Evolutionary conservation across 768 basidiomycete genomes (phyloP), one percentile per base, ranked within the genome.

Genomic region (Leccinum uliginosum): DNA sequence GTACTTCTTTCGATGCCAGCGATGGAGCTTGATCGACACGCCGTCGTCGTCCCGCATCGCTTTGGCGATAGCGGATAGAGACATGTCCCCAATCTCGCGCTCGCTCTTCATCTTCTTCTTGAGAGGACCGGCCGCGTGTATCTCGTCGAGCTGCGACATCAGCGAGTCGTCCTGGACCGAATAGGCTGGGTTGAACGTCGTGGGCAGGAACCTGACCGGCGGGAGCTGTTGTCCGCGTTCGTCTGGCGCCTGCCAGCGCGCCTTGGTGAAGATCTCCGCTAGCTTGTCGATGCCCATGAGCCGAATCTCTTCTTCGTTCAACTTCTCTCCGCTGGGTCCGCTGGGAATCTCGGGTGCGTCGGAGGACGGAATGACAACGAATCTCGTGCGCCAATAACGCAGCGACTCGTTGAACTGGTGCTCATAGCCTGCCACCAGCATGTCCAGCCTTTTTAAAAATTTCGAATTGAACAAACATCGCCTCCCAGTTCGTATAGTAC

Each of bases 341-440:
- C 76, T 73, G 45, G 74, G 79, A 2, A 78, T 67, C 32, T 77
- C 73, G 4, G 82, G 92, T 57, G 84, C 79, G 35, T 91, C 88
- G 14, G 82, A 77, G 0, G 92, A 87, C 0, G 96, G 96, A 27
- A 99, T 89, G 19, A 99, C 85, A 24, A 98, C 80, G 69, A 97
- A 97, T 21, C 95, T 80, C 0, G 94, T 98, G 12, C 95, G 82
- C 92, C 96, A 97, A 65, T 96, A 96, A 47, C 91, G 84, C 30
- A 95, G 76, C 2, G 89, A 86, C 58, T 93, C 90, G 64, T 83
- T 84, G 68, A 90, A 86, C 51, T 87, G 79, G 58, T 85, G 83
- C 65, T 93, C 88, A 63, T 93, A 89, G 1, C 90, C 88, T 32
- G 87, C 86, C 4, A 91, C 85, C 3, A 93, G 70, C 89, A 93